Evolutionary conservation across 2,329 filamentous ascomycete species (phyloP), one percentile per base, ranked within the genome.

Genomic region (Fusarium acutatum): DNA sequence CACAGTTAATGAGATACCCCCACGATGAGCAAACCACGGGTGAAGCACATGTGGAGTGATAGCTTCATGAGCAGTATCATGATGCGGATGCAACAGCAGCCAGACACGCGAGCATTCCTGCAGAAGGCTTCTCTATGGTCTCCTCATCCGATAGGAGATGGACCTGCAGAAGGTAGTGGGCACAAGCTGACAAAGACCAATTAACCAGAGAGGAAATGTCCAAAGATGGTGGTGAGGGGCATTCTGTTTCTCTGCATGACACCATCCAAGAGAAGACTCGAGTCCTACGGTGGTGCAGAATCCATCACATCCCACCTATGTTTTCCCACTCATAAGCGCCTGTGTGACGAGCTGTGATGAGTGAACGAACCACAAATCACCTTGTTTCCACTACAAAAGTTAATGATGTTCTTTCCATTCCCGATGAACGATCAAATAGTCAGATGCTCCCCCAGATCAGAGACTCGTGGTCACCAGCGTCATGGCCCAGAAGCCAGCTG

Each of bases 231-330:
- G 72, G 72, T 75, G 72, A 73, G 72, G 69, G 72, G 69, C 69
- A 69, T 41, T 67, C 32, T 62, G 54, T 57, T 66, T 62, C 59
- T 60, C 73, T 78, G 77, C 77, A 78, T 78, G 73, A 77, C 77
- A 79, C 77, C 77, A 78, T 76, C 74, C 66, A 68, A 67, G 66
- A 63, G 32, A 49, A 63, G 41, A 41, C 37, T 56, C 56, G 59
- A 73, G 71, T 72, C 71, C 71, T 74, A 69, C 52, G 67, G 34
- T 58, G 43, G 56, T 67, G 70, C 71, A 73, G 50, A 67, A 50
- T 44, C 67, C 64, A 74, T 73, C 71, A 71, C 63, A 73, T 64
- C 46, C 66, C 66, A 46, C 40, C 64, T 57, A 60, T 60, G n/a
- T 64, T 68, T 58, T 64, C 26, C 37, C 32, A 60, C 37, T 62